Evolutionary conservation across 176 grass and related monocot genomes (phyloP).

Genomic region (Hordeum vulgare): MorexV3_pseudomolecules_assembly NC_058522.1:29622837-29623336

Average conservation of each 20-base stretch:
- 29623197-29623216: conserved; percentile 92
- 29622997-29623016: conserved; percentile 71
- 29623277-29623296: background rate
- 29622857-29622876: background rate
- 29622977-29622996: conserved; percentile 10
- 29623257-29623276: background rate
- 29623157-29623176: conserved; percentile 54
- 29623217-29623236: conserved; percentile 19
- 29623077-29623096: conserved; percentile 18
- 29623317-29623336: conserved; percentile 19
- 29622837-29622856: background rate
- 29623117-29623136: conserved; percentile 56
- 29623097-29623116: background rate
- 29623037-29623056: conserved; percentile 73
- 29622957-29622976: background rate
- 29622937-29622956: conserved; percentile 3
- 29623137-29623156: conserved; percentile 85
- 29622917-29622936: conserved; percentile 3
- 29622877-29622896: background rate
- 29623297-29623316: conserved; percentile 12
- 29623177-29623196: conserved; percentile 87
- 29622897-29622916: background rate
- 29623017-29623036: conserved; percentile 68
- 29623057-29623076: conserved; percentile 56
- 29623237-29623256: background rate